phyloP scores from a whole-genome alignment of 2,329 filamentous ascomycete species.

The Nemania bipapillata region DNA sequence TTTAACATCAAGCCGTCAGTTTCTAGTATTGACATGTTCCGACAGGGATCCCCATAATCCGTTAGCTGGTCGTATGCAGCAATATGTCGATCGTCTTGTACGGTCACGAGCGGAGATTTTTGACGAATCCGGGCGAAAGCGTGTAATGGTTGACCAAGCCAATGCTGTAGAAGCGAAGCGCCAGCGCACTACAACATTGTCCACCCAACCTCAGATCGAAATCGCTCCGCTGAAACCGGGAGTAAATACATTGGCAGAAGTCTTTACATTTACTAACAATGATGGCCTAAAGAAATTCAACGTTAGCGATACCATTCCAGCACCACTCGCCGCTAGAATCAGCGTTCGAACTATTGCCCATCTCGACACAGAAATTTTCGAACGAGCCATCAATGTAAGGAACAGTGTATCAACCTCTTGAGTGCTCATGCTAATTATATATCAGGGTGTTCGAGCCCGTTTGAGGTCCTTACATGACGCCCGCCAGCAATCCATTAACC shows the following conservation, averaged over 20 bases:
- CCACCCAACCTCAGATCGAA: constrained; percentile 57
- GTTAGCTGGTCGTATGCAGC: constrained; percentile 80
- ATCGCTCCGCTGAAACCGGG: constrained; percentile 79
- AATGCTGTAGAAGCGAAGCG: constrained; percentile 85
- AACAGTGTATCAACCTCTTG: neutral
- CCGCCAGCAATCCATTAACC: constrained; percentile 62
- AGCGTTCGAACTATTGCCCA: constrained; percentile 80
- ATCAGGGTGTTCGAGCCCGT: constrained; percentile 64
- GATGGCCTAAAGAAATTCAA: constrained; percentile 81
- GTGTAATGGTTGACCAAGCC: constrained; percentile 75
- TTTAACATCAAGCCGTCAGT: constrained; percentile 11
- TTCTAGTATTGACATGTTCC: constrained; percentile 42
- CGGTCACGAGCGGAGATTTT: constrained; percentile 81
- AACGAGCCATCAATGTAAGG: constrained; percentile 77
- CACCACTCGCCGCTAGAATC: constrained; percentile 80
- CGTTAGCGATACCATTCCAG: constrained; percentile 76
- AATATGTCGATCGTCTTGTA: constrained; percentile 84
- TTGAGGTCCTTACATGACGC: constrained; percentile 58
- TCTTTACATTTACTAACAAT: constrained; percentile 87
- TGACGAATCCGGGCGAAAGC: constrained; percentile 82
- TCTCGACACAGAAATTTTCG: constrained; percentile 74
- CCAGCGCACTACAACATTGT: constrained; percentile 72
- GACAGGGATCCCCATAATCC: constrained; percentile 81
- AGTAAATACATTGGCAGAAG: constrained; percentile 79
- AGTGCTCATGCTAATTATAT: constrained; percentile 26